Percentiles rank a stretch among this genome's conserved stretches.
These are phyloP conservation scores for Schizophyllum amplum DNA, from an alignment of 1,284 basidiomycete genomes.

Conservation along the genomic window DNA sequence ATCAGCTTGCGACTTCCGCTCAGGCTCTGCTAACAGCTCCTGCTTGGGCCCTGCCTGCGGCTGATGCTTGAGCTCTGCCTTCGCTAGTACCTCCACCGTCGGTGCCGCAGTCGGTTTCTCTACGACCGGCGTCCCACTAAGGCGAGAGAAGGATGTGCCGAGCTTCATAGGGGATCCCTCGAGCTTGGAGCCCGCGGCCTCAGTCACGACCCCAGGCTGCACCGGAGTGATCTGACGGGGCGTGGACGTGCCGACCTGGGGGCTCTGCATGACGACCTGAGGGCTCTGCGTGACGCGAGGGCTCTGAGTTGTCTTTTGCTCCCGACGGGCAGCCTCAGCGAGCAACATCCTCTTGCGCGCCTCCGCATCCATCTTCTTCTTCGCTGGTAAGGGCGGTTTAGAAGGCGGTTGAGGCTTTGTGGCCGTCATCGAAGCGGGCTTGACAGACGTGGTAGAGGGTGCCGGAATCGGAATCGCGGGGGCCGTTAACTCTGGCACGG, in stretches of 20 bases:
- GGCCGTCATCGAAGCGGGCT: neutral
- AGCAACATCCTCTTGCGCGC: neutral
- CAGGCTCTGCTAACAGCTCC: too few relatives aligned
- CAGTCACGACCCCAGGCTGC: neutral
- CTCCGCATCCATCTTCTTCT: neutral
- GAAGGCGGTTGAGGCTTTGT: neutral
- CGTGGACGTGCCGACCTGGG: neutral
- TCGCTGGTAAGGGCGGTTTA: neutral
- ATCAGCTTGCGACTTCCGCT: neutral
- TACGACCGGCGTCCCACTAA: too few relatives aligned
- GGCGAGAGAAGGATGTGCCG: too few relatives aligned
- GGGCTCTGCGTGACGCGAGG: neutral
- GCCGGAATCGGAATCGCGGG: too few relatives aligned
- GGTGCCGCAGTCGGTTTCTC: too few relatives aligned
- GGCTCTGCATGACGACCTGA: neutral
- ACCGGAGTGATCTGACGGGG: neutral
- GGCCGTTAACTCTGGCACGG: neutral
- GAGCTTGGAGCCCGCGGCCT: too few relatives aligned
- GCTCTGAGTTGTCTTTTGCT: neutral
- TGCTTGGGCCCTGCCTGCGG: too few relatives aligned
- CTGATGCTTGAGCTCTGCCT: too few relatives aligned
- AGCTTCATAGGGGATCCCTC: too few relatives aligned
- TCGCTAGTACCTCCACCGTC: too few relatives aligned
- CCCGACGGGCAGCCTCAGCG: neutral
- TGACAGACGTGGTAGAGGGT: neutral